Conservation (phyloP, 1,284 basidiomycete genomes). For the Ustilago lituana region DNA sequence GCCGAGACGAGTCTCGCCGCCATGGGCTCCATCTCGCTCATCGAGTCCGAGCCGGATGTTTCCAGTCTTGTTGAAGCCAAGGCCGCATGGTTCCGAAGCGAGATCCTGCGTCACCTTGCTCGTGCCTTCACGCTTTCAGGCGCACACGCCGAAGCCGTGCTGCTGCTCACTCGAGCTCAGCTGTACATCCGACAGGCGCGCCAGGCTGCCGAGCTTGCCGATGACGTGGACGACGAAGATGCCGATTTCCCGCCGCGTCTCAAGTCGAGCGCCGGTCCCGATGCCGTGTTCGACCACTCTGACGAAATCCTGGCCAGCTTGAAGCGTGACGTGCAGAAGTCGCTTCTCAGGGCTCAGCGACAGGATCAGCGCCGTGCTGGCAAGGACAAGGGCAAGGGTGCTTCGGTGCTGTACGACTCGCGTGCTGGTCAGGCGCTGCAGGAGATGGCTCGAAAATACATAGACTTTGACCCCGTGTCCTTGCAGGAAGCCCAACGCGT, state of each 20-base stretch:
- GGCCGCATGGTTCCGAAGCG: conserved; percentile 61
- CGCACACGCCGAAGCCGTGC: conserved; percentile 51
- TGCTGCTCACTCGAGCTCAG: conserved; percentile 59
- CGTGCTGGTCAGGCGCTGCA: conserved; percentile 58
- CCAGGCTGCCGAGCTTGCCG: conserved; percentile 59
- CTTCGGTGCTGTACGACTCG: conserved; percentile 41
- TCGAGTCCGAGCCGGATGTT: conserved; percentile 64
- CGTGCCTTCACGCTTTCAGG: conserved; percentile 54
- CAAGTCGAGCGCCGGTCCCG: conserved; percentile 28
- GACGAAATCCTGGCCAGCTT: conserved; percentile 36
- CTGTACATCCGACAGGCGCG: conserved; percentile 63
- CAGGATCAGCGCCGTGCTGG: neutral
- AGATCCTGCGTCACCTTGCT: conserved; percentile 58
- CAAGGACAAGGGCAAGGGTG: conserved; percentile 15
- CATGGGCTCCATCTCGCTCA: conserved; percentile 57
- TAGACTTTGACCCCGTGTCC: conserved; percentile 59
- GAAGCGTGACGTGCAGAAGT: conserved; percentile 41
- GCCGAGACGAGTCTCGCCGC: conserved; percentile 57
- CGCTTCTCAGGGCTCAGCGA: conserved; percentile 31
- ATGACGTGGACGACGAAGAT: conserved; percentile 61
- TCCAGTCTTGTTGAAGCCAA: conserved; percentile 65
- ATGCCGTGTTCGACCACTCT: conserved; percentile 43
- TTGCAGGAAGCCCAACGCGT: conserved; percentile 43
- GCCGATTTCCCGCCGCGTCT: conserved; percentile 51
- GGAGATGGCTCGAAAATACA: conserved; percentile 59